Evolutionary conservation across 352 stramenopile genomes (phyloP).

Genomic region (Peronosclerospora sorghi): DNA sequence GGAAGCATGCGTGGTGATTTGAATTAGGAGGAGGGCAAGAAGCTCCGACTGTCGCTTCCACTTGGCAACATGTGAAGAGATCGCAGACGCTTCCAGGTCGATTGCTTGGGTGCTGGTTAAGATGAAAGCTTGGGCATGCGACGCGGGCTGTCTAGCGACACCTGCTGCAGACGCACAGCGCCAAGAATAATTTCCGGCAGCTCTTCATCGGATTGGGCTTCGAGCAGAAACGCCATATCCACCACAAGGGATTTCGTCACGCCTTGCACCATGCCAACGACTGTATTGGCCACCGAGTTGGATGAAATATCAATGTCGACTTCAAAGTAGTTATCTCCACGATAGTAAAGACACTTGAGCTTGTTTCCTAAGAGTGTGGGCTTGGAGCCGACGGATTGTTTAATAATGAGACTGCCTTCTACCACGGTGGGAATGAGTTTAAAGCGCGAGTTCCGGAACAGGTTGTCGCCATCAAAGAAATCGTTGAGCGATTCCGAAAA

Average conservation of each 20-base stretch:
- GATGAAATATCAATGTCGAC: constrained; percentile 92
- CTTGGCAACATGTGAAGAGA: no score
- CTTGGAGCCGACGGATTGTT: constrained; percentile 90
- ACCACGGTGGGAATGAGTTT: constrained; percentile 97
- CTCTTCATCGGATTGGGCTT: constrained; percentile 79
- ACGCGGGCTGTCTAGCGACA: constrained; percentile 67
- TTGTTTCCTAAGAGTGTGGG: constrained; percentile 96
- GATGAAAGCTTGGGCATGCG: constrained; percentile 34
- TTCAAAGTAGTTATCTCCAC: constrained; percentile 91
- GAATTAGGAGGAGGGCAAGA: no score
- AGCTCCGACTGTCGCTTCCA: no score
- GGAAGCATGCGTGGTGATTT: no score
- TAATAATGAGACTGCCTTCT: constrained; percentile 95
- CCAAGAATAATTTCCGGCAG: constrained; percentile 76
- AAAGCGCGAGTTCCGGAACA: constrained; percentile 93
- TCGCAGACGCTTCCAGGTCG: no score
- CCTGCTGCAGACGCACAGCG: constrained; percentile 67
- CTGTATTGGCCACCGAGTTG: constrained; percentile 85
- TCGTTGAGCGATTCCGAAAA: constrained; percentile 84
- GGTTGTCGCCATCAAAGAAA: constrained; percentile 91
- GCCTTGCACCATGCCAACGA: constrained; percentile 83
- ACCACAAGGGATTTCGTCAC: constrained; percentile 84
- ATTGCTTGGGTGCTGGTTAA: no score
- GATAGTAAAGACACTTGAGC: constrained; percentile 85
- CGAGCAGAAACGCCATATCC: constrained; percentile 84